Conservation (phyloP, 208 protist species). For the Acanthamoeba lenticulata region DNA sequence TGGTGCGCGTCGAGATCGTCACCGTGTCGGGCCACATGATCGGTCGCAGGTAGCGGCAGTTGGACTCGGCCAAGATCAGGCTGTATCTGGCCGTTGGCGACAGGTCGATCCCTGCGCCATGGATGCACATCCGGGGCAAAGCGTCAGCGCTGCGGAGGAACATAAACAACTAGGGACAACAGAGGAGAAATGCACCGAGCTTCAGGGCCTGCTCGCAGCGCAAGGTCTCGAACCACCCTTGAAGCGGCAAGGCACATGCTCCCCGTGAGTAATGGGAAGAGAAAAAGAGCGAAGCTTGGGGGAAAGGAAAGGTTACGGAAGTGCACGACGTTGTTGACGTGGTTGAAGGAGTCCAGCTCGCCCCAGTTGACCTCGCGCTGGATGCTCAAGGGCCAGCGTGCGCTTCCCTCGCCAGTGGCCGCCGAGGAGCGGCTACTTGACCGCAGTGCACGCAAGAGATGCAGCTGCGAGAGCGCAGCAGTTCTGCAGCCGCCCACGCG, state of each 20-base stretch:
- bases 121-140: not conserved
- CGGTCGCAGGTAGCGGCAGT: not conserved
- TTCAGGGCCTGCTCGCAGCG: conserved; percentile 33
- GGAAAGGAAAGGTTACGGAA: not conserved
- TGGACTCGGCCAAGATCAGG: not conserved
- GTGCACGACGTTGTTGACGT: conserved; percentile 16
- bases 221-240: conserved; percentile 7
- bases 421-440: no score
- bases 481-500: not conserved
- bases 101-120: not conserved
- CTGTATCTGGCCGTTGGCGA: not conserved
- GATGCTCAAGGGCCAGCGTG: not conserved
- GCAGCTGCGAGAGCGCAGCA: no score
- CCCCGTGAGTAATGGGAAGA: not conserved
- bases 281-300: not conserved
- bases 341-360: conserved; percentile 2
- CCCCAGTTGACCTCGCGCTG: not conserved
- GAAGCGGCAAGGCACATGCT: not conserved
- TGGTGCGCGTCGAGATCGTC: conserved; percentile 14
- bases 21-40: conserved; percentile 16
- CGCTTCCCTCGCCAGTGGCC: not conserved
- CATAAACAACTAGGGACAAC: no score
- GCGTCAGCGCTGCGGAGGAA: no score
- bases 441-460: no score
- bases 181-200: not conserved